phyloP scores from a whole-genome alignment of 768 basidiomycete species.

The Mycena albidolilacea region DNA sequence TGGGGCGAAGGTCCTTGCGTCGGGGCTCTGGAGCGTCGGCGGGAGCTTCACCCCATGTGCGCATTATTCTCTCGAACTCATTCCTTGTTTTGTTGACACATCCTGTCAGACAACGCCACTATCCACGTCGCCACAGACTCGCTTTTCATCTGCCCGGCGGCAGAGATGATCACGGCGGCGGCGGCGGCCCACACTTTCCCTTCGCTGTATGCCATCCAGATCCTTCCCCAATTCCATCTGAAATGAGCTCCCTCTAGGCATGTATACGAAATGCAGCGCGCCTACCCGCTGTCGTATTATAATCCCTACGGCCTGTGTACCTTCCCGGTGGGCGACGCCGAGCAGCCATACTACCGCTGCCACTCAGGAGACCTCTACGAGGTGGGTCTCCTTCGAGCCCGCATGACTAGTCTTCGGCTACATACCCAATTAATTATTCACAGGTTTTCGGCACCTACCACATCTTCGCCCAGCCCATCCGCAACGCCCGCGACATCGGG shows the following conservation, averaged over 20 bases:
- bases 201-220: constrained; percentile 27
- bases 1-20: constrained; percentile 24
- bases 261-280: constrained; percentile 38
- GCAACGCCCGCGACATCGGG: constrained; percentile 33
- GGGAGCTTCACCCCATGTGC: constrained; percentile 35
- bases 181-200: constrained; percentile 36
- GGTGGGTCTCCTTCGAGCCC: constrained; percentile 8
- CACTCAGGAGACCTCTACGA: constrained; percentile 42
- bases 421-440: not conserved
- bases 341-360: constrained; percentile 41
- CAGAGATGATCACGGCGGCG: constrained; percentile 32
- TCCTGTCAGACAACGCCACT: constrained; percentile 35
- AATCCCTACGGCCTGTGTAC: constrained; percentile 38
- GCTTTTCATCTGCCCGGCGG: constrained; percentile 36
- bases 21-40: constrained; percentile 36
- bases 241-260: constrained; percentile 19
- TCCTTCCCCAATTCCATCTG: not conserved
- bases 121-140: constrained; percentile 32
- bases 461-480: constrained; percentile 40
- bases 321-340: constrained; percentile 37
- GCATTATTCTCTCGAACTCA: not conserved
- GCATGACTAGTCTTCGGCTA: not conserved
- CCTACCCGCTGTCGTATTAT: constrained; percentile 37
- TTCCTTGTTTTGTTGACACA: not conserved
- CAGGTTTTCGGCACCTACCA: constrained; percentile 42